Base-by-base conservation (phyloP, 1,284 basidiomycete species). In the Ceraceosorus bombacis region DNA sequence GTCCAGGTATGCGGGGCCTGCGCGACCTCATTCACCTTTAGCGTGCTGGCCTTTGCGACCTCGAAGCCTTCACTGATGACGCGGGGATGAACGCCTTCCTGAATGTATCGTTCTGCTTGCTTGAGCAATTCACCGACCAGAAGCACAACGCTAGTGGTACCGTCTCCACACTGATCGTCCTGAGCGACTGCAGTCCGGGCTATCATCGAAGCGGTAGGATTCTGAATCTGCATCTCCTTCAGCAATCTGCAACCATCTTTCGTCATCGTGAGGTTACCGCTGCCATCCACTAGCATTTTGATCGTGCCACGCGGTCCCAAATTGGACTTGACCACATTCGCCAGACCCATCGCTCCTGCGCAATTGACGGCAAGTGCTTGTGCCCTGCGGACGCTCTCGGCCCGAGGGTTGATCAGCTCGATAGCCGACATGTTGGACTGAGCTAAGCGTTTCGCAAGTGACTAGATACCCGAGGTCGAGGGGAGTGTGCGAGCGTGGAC, bases 261-360 rank as follows among this genome's bases (percentile, higher is more conserved):
- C 71, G 95, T 98, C 90, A 99, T 95, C 84, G 97, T 98, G 80
- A 99, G 93, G 82, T 95, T 91, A 12, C 95, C 95, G n/a, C 93
- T 84, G 62, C 95, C 95, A 80, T 98, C 95, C 5, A 99, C 95
- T 52, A 99, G 86, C 93, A 99, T 96, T 83, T 99, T 99, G 70
- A 97, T 85, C 3, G 94, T 97, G 62, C 70, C 61, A 60, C 63
- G 59, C 37, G 64, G 68, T 88, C 93, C 94, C 64, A 98, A 83
- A 81, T 98, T 98, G 77, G 89, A 86, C 82, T 92, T 94, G 69
- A 99, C 94, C 61, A 99, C 94, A 79, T 86, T 89, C 43, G 95
- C 95, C 59, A 99, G 87, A 71, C 95, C 94, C 83, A 97, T 90
- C 59, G 95, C 95, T 72, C 94, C 94, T 76, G 84, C 78, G 59